Conservation (phyloP, 768 basidiomycete species). For the Leccinum obscurum region DNA sequence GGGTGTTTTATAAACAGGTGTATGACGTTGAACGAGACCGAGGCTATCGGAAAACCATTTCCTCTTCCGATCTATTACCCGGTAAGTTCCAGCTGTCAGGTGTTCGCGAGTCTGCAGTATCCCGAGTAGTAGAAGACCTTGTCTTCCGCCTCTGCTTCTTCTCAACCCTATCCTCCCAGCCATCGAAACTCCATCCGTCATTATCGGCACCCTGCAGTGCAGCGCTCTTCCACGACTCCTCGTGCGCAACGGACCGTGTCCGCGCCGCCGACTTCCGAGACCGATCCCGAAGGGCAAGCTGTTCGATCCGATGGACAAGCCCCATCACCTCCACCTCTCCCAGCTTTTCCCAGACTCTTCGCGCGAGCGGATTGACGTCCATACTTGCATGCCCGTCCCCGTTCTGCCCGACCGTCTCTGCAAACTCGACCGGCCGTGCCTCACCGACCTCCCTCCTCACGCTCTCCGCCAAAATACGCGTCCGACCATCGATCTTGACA, state of each 20-base stretch:
- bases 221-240: slow-evolving; percentile 46
- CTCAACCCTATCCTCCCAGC: slow-evolving; percentile 36
- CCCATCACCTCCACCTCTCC: slow-evolving; percentile 52
- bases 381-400: not conserved
- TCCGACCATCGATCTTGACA: slow-evolving; percentile 61
- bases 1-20: not conserved
- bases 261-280: slow-evolving; percentile 12
- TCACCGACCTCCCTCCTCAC: slow-evolving; percentile 64
- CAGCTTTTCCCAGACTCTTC: slow-evolving; percentile 42
- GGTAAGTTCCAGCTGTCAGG: slow-evolving; percentile 4
- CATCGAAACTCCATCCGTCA: slow-evolving; percentile 51
- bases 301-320: slow-evolving; percentile 54
- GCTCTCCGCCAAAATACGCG: slow-evolving; percentile 58
- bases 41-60: not conserved
- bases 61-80: not conserved
- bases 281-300: slow-evolving; percentile 31
- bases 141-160: slow-evolving; percentile 2
- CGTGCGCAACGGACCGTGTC: slow-evolving; percentile 13
- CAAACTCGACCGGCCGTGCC: slow-evolving; percentile 45
- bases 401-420: slow-evolving; percentile 15
- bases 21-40: not conserved
- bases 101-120: not conserved
- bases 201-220: slow-evolving; percentile 29
- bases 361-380: slow-evolving; percentile 36
- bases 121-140: not conserved